Conservation (phyloP, 257 asterid genomes). For the Solanum microdontum region DNA sequence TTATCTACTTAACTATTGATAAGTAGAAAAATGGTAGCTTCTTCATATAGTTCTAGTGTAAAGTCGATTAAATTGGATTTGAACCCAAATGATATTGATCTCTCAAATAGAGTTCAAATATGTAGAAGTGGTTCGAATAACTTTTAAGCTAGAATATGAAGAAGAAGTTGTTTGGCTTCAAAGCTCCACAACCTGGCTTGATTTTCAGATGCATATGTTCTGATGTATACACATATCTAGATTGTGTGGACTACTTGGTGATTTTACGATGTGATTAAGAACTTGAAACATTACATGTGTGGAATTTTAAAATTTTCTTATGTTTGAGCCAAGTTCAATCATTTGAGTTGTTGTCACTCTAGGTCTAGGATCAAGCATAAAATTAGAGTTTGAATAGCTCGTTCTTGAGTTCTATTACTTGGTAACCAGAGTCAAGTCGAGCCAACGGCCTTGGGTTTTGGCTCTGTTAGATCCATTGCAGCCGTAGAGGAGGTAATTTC, state of each 20-base stretch:
- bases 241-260: not conserved
- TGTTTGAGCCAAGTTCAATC: not conserved
- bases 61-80: not conserved
- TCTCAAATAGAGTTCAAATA: not conserved
- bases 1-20: not conserved
- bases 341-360: not conserved
- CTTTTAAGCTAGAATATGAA: not conserved
- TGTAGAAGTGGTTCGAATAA: not conserved
- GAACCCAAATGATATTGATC: not conserved
- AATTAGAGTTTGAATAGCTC: not conserved
- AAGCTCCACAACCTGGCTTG: not conserved
- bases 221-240: not conserved
- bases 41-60: not conserved
- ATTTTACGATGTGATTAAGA: not conserved
- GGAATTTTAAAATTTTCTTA: not conserved
- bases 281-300: not conserved
- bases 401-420: not conserved
- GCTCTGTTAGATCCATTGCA: not conserved
- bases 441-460: not conserved
- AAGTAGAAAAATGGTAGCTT: not conserved
- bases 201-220: not conserved
- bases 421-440: not conserved
- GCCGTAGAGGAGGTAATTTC: not conserved
- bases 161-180: not conserved
- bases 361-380: not conserved